These are phyloP conservation scores for Aspergillus sp. DNA, from an alignment of 2,329 filamentous ascomycete species.

Conservation along the genomic window DNA sequence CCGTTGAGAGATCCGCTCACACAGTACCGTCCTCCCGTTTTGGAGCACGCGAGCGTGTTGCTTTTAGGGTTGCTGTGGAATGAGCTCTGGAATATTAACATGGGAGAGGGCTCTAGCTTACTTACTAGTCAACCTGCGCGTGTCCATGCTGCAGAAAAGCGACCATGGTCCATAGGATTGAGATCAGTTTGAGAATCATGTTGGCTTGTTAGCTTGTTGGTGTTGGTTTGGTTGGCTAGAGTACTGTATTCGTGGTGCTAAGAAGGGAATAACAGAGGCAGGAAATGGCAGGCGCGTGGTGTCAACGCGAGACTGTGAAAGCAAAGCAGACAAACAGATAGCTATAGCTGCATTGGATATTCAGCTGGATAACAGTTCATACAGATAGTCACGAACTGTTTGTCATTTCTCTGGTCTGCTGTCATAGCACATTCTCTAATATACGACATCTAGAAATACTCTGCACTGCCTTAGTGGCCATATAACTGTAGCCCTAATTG, in stretches of 20 bases:
- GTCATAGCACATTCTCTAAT: too few species aligned
- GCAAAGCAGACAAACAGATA: too few species aligned
- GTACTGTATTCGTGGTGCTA: too few species aligned
- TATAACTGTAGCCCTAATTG: too few species aligned
- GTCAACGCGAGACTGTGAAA: too few species aligned
- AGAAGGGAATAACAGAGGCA: background rate
- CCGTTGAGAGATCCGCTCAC: slow-evolving; percentile 9
- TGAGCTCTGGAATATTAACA: background rate
- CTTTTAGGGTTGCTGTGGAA: slow-evolving; percentile 7
- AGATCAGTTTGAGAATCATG: background rate
- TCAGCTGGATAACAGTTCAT: too few species aligned
- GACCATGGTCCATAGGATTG: background rate
- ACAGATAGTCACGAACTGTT: too few species aligned
- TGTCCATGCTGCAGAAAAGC: background rate
- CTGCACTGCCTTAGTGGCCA: too few species aligned
- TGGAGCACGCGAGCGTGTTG: slow-evolving; percentile 15
- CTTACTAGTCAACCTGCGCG: background rate
- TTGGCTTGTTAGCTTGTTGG: background rate
- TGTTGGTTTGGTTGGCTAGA: background rate
- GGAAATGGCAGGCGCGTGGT: background rate
- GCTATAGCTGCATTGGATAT: too few species aligned
- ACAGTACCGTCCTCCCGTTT: slow-evolving; percentile 12
- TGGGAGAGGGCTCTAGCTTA: background rate
- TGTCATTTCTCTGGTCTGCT: too few species aligned
- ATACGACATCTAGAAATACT: too few species aligned